Evolutionary conservation across 2,329 filamentous ascomycete genomes (phyloP).

Genomic region (Dactylonectria estremocensis): DNA sequence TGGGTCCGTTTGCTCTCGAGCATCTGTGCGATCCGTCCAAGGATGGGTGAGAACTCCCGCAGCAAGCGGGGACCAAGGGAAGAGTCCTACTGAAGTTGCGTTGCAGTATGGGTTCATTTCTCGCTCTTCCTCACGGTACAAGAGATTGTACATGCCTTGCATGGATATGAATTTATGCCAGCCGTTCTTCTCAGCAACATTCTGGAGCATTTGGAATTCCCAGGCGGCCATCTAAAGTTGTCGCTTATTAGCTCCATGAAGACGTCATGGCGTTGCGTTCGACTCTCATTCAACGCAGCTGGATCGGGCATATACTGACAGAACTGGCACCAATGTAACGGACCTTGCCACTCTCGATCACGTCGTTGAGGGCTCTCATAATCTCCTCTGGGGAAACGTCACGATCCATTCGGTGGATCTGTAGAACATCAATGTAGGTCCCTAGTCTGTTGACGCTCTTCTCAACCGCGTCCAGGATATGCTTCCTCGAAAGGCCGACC

Average conservation of each 20-base stretch:
- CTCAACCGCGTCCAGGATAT: constrained; percentile 19
- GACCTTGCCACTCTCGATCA: constrained; percentile 11
- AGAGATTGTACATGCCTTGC: constrained; percentile 70
- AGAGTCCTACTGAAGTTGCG: constrained; percentile 25
- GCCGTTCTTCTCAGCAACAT: constrained; percentile 65
- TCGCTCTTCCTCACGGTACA: constrained; percentile 72
- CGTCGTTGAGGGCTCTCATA: constrained; percentile 17
- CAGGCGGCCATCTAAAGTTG: constrained; percentile 14
- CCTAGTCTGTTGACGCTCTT: constrained; percentile 8
- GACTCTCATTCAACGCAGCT: neutral
- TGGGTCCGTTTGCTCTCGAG: constrained; percentile 47
- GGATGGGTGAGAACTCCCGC: constrained; percentile 37
- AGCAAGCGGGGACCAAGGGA: constrained; percentile 40
- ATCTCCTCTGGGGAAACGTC: constrained; percentile 21
- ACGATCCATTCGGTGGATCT: constrained; percentile 22
- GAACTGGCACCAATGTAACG: constrained; percentile 21
- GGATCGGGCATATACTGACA: neutral
- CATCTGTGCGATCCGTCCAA: constrained; percentile 5
- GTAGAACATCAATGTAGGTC: constrained; percentile 21
- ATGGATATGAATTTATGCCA: constrained; percentile 72
- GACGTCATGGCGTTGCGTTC: too few species aligned
- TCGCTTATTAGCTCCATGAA: neutral
- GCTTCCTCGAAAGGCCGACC: constrained; percentile 15
- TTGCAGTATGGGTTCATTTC: constrained; percentile 57
- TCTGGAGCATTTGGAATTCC: constrained; percentile 37